Percentiles rank a stretch among this genome's conserved stretches.
Evolutionary conservation across 352 stramenopile species (phyloP).

Genomic region (Phytophthora gonapodyides): DNA sequence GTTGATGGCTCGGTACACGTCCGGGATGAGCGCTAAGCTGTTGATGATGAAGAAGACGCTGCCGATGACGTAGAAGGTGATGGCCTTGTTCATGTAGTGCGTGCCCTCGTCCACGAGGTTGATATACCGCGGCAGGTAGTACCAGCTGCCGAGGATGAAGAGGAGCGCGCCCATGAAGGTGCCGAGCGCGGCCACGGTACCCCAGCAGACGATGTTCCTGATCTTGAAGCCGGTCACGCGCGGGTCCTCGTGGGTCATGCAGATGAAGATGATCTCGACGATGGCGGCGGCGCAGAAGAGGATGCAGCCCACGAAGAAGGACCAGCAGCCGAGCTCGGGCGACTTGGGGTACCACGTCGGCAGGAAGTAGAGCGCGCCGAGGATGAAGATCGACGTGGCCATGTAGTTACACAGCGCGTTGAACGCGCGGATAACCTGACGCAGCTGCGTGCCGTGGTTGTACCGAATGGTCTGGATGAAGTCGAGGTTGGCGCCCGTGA

Average conservation of each 20-base stretch:
- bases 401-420: conserved; percentile 69
- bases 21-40: conserved; percentile 59
- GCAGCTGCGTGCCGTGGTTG: conserved; percentile 54
- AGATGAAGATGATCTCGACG: conserved; percentile 68
- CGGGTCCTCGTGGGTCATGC: conserved; percentile 60
- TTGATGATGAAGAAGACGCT: conserved; percentile 84
- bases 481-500: conserved; percentile 69
- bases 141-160: conserved; percentile 83
- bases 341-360: conserved; percentile 72
- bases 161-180: conserved; percentile 69
- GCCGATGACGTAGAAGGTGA: conserved; percentile 74
- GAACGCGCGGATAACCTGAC: conserved; percentile 63
- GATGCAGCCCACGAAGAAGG: conserved; percentile 74
- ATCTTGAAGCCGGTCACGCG: conserved; percentile 51
- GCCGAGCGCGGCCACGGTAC: conserved; percentile 45
- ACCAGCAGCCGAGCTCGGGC: conserved; percentile 70
- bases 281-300: conserved; percentile 65
- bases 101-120: conserved; percentile 56
- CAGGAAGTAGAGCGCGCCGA: conserved; percentile 82
- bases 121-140: conserved; percentile 82
- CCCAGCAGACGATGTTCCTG: conserved; percentile 63
- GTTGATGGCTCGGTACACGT: conserved; percentile 53
- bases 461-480: conserved; percentile 69
- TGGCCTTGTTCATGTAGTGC: conserved; percentile 77
- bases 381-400: conserved; percentile 71